Evolutionary conservation across 2,329 filamentous ascomycete genomes (phyloP), one percentile per base, ranked within the genome.

Genomic region (Xylaria sp.): DNA sequence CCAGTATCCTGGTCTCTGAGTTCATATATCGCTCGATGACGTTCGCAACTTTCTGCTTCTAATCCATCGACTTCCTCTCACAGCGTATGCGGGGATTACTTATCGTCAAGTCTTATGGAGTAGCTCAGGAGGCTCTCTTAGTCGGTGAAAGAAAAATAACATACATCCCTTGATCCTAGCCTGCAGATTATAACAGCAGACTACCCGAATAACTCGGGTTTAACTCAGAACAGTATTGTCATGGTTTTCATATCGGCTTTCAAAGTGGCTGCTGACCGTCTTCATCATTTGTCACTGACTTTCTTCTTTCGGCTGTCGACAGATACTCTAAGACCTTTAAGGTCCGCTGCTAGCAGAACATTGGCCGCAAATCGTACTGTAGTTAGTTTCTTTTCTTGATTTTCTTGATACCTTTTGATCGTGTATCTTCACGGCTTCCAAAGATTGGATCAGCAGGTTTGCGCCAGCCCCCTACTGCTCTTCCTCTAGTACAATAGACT

Each of bases 21-120:
- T n/a, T n/a, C n/a, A n/a, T n/a, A n/a, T n/a, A n/a, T n/a, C n/a
- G n/a, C n/a, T n/a, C n/a, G n/a, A n/a, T n/a, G n/a, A n/a, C n/a
- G n/a, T 59, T 59, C 17, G 23, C 23, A 33, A n/a, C 51, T 15
- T 15, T 51, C 15, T 10, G 31, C 46, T 28, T 49, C 23, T 49
- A 13, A n/a, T 51, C 26, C 6, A 20, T 42, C n/a, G n/a, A 36
- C 17, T 40, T 59, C 51, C 60, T 61, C 51, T 59, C 58, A 56
- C 51, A 36, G 17, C 51, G 38, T 56, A 23, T 23, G n/a, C 51
- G 3, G 31, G n/a, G n/a, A 20, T n/a, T 20, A 28, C 46, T 49
- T 26, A 6, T 31, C 26, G 11, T 53, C 10, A 31, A 36, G 49
- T 36, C 1, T 51, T 7, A 28, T 31, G 48, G 48, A 51, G 13